These are phyloP conservation scores for Fusarium bactridioides DNA, from an alignment of 2,329 filamentous ascomycete genomes.

Conservation along the genomic window DNA sequence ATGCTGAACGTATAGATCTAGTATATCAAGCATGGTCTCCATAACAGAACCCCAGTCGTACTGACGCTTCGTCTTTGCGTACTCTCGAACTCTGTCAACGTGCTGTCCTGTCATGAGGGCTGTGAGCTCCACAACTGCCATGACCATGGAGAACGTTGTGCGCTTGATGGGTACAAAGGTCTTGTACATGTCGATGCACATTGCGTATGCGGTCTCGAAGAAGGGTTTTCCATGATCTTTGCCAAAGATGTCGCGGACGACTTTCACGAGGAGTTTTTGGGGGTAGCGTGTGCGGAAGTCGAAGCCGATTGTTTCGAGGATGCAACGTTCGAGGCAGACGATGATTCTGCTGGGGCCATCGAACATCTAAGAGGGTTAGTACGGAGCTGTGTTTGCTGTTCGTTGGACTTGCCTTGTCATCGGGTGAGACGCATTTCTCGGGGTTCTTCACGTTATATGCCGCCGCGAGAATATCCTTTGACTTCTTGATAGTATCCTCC, in stretches of 20 bases:
- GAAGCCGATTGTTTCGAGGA: conserved; percentile 91
- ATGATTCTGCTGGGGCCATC: conserved; percentile 81
- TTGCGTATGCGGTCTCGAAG: conserved; percentile 76
- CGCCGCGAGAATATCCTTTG: conserved; percentile 88
- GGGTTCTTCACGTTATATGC: conserved; percentile 83
- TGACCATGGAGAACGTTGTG: conserved; percentile 82
- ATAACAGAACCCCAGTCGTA: conserved; percentile 58
- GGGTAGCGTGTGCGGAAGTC: conserved; percentile 92
- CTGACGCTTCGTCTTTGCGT: conserved; percentile 59
- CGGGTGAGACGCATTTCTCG: conserved; percentile 74
- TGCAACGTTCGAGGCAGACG: conserved; percentile 88
- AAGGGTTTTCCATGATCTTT: conserved; percentile 58
- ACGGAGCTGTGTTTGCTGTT: neutral
- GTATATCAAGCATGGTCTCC: conserved; percentile 88
- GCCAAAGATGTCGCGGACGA: conserved; percentile 67
- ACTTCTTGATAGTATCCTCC: conserved; percentile 98
- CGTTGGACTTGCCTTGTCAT: conserved; percentile 74
- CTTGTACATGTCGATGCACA: conserved; percentile 89
- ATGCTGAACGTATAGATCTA: conserved; percentile 92
- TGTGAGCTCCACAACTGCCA: conserved; percentile 83
- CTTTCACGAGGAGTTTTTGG: conserved; percentile 84
- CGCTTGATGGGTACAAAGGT: conserved; percentile 94
- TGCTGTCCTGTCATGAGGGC: conserved; percentile 66
- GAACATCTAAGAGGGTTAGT: conserved; percentile 67
- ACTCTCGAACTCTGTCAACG: conserved; percentile 56